Conservation (phyloP, 257 asterid genomes). For the Mitragyna speciosa region DNA sequence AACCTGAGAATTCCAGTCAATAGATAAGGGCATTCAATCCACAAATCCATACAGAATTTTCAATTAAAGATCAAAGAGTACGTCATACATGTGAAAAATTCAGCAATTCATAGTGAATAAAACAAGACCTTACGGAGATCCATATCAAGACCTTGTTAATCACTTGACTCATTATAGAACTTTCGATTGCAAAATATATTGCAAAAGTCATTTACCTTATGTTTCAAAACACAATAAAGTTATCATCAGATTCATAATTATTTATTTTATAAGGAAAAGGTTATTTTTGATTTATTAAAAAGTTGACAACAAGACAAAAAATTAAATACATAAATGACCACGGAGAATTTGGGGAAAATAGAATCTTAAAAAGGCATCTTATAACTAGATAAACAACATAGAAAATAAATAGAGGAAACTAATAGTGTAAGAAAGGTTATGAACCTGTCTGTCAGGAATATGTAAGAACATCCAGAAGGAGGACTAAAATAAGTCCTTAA, state of each 20-base stretch:
- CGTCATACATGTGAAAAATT: not conserved
- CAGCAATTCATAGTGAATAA: no score
- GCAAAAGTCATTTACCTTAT: not conserved
- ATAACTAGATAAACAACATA: not conserved
- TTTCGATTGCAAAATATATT: no score
- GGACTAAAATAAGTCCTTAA: not conserved
- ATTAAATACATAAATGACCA: not conserved
- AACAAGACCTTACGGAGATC: no score
- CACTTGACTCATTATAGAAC: not conserved
- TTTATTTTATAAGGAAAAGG: not conserved
- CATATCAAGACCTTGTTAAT: not conserved
- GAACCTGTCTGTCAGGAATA: not conserved
- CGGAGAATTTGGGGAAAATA: not conserved
- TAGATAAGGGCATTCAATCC: not conserved
- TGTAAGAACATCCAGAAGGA: slow-evolving; percentile 8
- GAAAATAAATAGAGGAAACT: not conserved
- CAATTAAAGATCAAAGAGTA: not conserved
- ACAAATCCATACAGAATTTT: not conserved
- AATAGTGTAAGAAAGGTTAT: not conserved
- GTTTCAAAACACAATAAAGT: not conserved
- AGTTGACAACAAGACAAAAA: not conserved
- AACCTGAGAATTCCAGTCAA: slow-evolving; percentile 37
- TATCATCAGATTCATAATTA: not conserved
- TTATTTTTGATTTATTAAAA: no score
- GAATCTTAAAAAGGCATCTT: slow-evolving; percentile 6